Evolutionary conservation across 2,329 filamentous ascomycete species (phyloP), one percentile per base, ranked within the genome.

Genomic region (Dactylellina sp.): DNA sequence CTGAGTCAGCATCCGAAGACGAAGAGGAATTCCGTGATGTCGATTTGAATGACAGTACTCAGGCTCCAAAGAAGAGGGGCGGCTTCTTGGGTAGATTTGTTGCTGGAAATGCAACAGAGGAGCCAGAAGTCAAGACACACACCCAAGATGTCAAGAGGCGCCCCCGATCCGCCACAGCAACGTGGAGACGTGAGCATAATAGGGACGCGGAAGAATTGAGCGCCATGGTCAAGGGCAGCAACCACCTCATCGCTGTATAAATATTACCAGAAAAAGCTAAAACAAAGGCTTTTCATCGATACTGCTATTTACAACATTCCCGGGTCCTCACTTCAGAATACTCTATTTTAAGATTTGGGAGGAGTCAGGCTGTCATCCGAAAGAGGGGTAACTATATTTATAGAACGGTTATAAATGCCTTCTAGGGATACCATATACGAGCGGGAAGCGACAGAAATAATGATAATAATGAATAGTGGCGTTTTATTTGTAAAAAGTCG

Each of bases 21-120:
- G 76, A 76, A 16, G 86, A 96, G 79, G 84, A 84, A 12, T 97
- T 98, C 78, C 94, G 97, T 80, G 94, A 98, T 59, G 91, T 98
- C 7, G 92, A 92, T 2, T 83, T 98, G 49, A 88, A 89, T 70
- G 93, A 97, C 76, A 92, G 95, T 39, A 83, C 86, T 53, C 89
- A 88, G 78, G 86, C 87, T 75, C 82, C 85, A 14, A 93, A 92
- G 84, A 93, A 92, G 83, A 89, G 88, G 68, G 86, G 91, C n/a
- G n/a, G n/a, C 11, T 89, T 97, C 79, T 92, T 98, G 76, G 86
- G 92, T 53, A 89, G 90, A 76, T 93, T 97, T 79, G 90, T 89
- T 59, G 22, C 57, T 7, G 76, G 63, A 12, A 18, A 20, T n/a
- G 25, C 20, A 20, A 39, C 14, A 22, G 28, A 46, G 2, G 35